phyloP scores from a whole-genome alignment of 345 rosid species.

The Odontarrhena argentea region DNA sequence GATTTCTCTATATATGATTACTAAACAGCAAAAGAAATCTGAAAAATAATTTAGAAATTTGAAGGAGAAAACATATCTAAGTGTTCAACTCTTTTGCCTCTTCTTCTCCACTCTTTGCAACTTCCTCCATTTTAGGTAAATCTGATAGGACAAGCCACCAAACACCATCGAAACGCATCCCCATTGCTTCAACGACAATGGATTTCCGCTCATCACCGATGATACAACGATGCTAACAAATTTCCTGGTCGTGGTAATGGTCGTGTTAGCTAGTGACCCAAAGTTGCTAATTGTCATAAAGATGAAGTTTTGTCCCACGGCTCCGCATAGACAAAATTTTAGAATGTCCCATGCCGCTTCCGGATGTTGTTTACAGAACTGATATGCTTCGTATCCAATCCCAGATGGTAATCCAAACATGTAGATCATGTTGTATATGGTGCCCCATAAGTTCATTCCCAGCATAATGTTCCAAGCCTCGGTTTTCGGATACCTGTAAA shows the following conservation, averaged over 20 bases:
- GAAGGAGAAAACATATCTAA: conserved; percentile 23
- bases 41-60: neutral
- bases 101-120: conserved; percentile 71
- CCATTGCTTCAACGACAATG: conserved; percentile 86
- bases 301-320: conserved; percentile 95
- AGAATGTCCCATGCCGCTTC: conserved; percentile 93
- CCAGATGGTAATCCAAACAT: conserved; percentile 87
- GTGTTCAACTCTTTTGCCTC: conserved; percentile 62
- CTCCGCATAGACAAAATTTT: conserved; percentile 84
- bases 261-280: conserved; percentile 92
- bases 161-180: conserved; percentile 89
- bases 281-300: conserved; percentile 90
- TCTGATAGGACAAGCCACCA: conserved; percentile 93
- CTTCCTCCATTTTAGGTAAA: conserved; percentile 86
- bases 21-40: neutral
- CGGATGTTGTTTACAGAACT: conserved; percentile 83
- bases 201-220: conserved; percentile 84
- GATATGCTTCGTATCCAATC: conserved; percentile 69
- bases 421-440: conserved; percentile 82
- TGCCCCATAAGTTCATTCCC: conserved; percentile 97
- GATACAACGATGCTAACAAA: conserved; percentile 92
- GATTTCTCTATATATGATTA: conserved; percentile 7
- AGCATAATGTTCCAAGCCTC: conserved; percentile 95
- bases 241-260: conserved; percentile 91
- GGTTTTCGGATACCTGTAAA: conserved; percentile 77